Evolutionary conservation across 768 basidiomycete species (phyloP).

Genomic region (Xerocomellus intermedius): DNA sequence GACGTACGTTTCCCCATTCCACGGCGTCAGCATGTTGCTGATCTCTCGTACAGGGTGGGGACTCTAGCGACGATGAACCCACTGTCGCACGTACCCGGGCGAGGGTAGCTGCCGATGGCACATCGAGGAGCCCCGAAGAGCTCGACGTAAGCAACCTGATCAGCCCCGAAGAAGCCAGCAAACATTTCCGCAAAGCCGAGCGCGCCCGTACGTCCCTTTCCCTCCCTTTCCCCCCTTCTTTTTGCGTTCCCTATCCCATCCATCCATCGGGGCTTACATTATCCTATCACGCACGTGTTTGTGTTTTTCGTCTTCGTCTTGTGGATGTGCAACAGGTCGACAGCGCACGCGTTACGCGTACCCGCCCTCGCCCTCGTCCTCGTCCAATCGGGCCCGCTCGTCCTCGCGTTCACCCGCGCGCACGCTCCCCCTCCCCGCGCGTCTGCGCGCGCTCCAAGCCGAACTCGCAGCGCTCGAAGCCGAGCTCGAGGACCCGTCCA

Average conservation of each 20-base stretch:
- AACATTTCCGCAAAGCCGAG: conserved; percentile 71
- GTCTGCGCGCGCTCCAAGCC: conserved; percentile 64
- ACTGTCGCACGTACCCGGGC: conserved; percentile 36
- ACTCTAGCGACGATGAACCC: conserved; percentile 68
- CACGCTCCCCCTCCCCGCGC: conserved; percentile 49
- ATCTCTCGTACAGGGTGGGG: conserved; percentile 46
- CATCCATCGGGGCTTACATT: not conserved
- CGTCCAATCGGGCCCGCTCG: conserved; percentile 44
- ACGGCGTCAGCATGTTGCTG: not conserved
- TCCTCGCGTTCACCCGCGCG: conserved; percentile 35
- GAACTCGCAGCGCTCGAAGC: conserved; percentile 80
- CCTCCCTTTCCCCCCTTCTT: no score
- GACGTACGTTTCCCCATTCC: conserved; percentile 42
- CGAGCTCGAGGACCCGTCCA: conserved; percentile 80
- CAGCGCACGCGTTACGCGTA: conserved; percentile 63
- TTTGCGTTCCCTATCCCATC: not conserved
- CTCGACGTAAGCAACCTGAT: conserved; percentile 67
- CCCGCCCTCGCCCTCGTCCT: conserved; percentile 56
- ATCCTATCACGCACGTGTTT: not conserved
- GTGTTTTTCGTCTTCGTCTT: no score
- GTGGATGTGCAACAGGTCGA: conserved; percentile 37
- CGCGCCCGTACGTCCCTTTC: conserved; percentile 43
- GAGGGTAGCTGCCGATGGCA: conserved; percentile 35
- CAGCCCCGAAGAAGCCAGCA: conserved; percentile 63
- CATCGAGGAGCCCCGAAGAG: conserved; percentile 51